These are phyloP conservation scores for Diaporthe capsici DNA, from an alignment of 2,329 filamentous ascomycete genomes.

Conservation along the genomic window DNA sequence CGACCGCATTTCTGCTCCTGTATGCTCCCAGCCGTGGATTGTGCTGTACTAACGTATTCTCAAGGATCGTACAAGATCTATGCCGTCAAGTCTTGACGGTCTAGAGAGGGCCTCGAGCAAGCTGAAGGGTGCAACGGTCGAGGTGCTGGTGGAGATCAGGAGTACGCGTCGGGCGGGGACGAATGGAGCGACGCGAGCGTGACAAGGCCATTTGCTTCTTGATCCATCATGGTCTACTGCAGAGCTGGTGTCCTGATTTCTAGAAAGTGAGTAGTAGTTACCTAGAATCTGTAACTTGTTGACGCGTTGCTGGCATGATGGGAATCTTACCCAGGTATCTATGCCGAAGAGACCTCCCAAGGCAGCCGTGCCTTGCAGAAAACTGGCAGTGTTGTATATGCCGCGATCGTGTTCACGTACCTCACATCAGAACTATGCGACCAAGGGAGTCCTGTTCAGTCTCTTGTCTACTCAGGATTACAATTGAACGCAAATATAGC, in stretches of 20 bases:
- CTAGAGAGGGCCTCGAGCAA: too few relatives aligned
- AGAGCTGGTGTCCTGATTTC: accelerated
- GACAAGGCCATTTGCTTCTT: background rate
- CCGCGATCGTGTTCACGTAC: background rate
- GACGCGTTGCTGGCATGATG: background rate
- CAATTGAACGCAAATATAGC: too few relatives aligned
- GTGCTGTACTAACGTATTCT: constrained; percentile 3
- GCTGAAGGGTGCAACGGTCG: background rate
- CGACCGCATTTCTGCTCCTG: too few relatives aligned
- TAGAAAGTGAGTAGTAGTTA: too few relatives aligned
- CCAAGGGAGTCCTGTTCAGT: accelerated
- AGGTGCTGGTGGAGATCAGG: background rate
- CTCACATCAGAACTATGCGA: accelerated
- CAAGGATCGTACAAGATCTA: constrained; percentile 65
- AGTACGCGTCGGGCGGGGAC: background rate
- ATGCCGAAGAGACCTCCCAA: too few relatives aligned
- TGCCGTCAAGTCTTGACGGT: constrained; percentile 58
- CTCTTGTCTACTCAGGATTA: accelerated
- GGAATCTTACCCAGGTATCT: background rate
- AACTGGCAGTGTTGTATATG: background rate
- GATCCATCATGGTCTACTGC: background rate
- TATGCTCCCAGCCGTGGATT: background rate
- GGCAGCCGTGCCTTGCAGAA: too few relatives aligned
- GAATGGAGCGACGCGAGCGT: background rate
- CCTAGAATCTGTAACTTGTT: accelerated